phyloP scores from a whole-genome alignment of 495 filamentous ascomycete species.

The Hypoxylon lenormandii region DNA sequence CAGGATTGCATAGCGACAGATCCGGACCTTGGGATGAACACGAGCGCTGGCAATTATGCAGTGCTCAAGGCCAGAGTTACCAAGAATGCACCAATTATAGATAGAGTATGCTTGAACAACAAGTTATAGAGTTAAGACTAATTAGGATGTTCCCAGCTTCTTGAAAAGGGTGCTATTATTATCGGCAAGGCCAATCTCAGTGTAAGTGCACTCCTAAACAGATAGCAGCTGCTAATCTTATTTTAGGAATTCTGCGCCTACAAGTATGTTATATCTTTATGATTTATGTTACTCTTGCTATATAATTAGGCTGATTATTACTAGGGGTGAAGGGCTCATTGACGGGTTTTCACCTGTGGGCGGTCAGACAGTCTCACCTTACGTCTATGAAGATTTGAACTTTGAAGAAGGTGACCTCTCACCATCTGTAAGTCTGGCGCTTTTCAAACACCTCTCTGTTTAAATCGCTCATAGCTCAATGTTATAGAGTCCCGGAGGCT shows the following conservation, averaged over 20 bases:
- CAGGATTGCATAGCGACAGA: slow-evolving; percentile 12
- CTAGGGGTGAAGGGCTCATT: slow-evolving; percentile 18
- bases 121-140: too few relatives aligned
- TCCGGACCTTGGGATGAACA: neutral
- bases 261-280: neutral
- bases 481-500: slow-evolving; percentile 55
- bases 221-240: too few relatives aligned
- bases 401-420: slow-evolving; percentile 30
- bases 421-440: slow-evolving; percentile 29
- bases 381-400: slow-evolving; percentile 36
- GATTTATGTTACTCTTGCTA: neutral
- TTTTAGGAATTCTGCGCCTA: too few relatives aligned
- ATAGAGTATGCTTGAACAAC: too few relatives aligned
- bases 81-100: too few relatives aligned
- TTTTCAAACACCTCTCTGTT: slow-evolving; percentile 8
- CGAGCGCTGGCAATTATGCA: too few relatives aligned
- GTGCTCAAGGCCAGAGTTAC: too few relatives aligned
- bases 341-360: slow-evolving; percentile 27
- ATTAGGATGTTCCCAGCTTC: too few relatives aligned
- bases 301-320: slow-evolving; percentile 4
- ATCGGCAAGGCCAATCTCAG: too few relatives aligned
- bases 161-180: too few relatives aligned
- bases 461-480: neutral
- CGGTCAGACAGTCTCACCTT: slow-evolving; percentile 36
- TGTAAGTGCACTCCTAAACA: too few relatives aligned